These are phyloP conservation scores for Ceratocystis diversiconidia DNA, from an alignment of 2,329 filamentous ascomycete species.

Conservation along the genomic window DNA sequence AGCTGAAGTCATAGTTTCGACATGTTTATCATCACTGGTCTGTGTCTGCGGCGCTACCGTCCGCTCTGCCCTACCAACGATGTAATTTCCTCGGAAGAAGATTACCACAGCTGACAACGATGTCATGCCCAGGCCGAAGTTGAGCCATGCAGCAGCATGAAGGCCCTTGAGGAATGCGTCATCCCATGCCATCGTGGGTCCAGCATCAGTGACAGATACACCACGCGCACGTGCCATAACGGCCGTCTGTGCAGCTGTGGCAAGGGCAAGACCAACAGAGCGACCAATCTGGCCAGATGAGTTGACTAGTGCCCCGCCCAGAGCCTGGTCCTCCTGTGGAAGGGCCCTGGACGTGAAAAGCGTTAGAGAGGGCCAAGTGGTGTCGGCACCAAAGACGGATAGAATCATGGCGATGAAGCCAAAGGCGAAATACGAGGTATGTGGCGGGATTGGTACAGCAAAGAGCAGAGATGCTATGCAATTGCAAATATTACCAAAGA, in stretches of 20 bases:
- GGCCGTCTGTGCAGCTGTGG: constrained; percentile 49
- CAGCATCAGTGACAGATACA: constrained; percentile 31
- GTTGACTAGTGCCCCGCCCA: constrained; percentile 55
- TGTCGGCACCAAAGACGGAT: constrained; percentile 51
- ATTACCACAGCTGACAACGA: constrained; percentile 32
- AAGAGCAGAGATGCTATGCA: constrained; percentile 45
- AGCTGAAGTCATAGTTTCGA: neutral
- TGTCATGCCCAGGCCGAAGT: constrained; percentile 33
- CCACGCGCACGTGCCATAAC: constrained; percentile 39
- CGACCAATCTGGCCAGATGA: constrained; percentile 51
- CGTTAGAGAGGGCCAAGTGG: constrained; percentile 49
- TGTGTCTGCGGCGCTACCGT: neutral
- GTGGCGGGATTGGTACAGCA: constrained; percentile 45
- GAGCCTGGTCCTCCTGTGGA: constrained; percentile 47
- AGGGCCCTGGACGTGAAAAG: constrained; percentile 51
- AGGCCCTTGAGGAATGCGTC: constrained; percentile 33
- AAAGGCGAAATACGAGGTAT: constrained; percentile 52
- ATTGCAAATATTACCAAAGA: constrained; percentile 42
- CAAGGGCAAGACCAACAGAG: constrained; percentile 50
- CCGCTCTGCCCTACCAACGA: constrained; percentile 29
- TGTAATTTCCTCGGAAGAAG: constrained; percentile 38
- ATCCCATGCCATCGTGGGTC: constrained; percentile 32
- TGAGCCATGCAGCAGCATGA: constrained; percentile 38
- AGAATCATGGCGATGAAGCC: constrained; percentile 53
- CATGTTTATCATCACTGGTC: neutral